These are phyloP conservation scores for Fusarium temperatum DNA, from an alignment of 2,329 filamentous ascomycete species.

Conservation along the genomic window DNA sequence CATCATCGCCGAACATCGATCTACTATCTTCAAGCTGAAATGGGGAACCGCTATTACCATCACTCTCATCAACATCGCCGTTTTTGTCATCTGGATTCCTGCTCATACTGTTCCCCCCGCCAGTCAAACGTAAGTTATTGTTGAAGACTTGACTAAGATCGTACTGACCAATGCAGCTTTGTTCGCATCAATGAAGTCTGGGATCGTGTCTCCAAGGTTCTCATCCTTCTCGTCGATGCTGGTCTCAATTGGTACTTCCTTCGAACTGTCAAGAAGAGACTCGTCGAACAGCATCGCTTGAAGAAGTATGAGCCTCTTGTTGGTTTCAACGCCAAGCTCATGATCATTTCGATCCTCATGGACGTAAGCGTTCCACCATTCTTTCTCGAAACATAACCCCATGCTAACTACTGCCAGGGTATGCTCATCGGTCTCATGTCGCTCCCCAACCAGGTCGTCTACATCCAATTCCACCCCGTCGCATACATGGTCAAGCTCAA, in stretches of 20 bases:
- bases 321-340: conserved; percentile 59
- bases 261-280: conserved; percentile 54
- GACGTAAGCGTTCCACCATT: too few relatives aligned
- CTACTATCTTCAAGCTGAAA: conserved; percentile 53
- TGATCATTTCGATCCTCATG: conserved; percentile 59
- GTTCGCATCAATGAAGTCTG: conserved; percentile 59
- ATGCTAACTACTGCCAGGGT: background rate
- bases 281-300: conserved; percentile 57
- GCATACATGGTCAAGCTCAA: conserved; percentile 63
- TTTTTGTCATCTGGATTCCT: conserved; percentile 65
- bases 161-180: conserved; percentile 29
- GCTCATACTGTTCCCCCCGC: conserved; percentile 52
- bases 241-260: conserved; percentile 64
- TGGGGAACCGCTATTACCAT: conserved; percentile 57
- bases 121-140: conserved; percentile 43
- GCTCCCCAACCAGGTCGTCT: conserved; percentile 46
- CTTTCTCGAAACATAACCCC: rapidly evolving
- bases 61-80: conserved; percentile 60
- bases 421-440: conserved; percentile 49
- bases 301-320: conserved; percentile 61
- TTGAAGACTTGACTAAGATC: rapidly evolving
- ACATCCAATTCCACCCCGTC: conserved; percentile 62
- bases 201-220: conserved; percentile 62
- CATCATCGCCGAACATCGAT: conserved; percentile 55
- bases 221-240: conserved; percentile 61